A percentile compares a stretch with the other conserved stretches of the same genome.
phyloP scores from a whole-genome alignment of 805 yeast species.

The Nakazawaea populi region DNA sequence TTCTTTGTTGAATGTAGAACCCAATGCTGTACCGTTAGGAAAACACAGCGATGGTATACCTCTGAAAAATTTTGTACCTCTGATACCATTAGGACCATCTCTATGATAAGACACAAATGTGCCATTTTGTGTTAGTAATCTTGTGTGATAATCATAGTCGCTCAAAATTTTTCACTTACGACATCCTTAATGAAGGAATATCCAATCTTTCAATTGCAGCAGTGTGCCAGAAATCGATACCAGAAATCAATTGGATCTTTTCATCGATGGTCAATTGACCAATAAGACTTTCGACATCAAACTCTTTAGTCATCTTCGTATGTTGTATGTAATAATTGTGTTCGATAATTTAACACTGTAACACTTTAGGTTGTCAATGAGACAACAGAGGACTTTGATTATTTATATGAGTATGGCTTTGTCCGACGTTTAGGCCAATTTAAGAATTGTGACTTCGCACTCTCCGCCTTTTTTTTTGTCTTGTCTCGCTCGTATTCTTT shows the following conservation, averaged over 20 bases:
- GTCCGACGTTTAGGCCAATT: neutral
- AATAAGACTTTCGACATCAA: conserved; percentile 14
- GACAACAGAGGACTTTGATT: too few relatives aligned
- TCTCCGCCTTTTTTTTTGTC: neutral
- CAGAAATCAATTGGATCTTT: conserved; percentile 26
- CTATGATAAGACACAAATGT: neutral
- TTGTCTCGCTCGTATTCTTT: too few relatives aligned
- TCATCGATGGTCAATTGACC: conserved; percentile 22
- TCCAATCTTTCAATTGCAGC: conserved; percentile 25
- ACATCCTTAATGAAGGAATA: conserved; percentile 40
- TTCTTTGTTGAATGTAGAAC: conserved; percentile 48
- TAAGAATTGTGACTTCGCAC: neutral
- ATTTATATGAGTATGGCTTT: too few relatives aligned
- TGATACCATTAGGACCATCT: conserved; percentile 63
- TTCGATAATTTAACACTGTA: neutral
- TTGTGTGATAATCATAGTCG: too few relatives aligned
- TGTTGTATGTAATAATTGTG: neutral
- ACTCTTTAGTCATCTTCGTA: conserved; percentile 2
- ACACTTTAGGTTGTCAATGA: too few relatives aligned
- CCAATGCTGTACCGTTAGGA: conserved; percentile 58
- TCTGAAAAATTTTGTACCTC: conserved; percentile 51
- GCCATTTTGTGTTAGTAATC: too few relatives aligned
- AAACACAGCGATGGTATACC: conserved; percentile 51
- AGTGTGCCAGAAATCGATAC: conserved; percentile 36
- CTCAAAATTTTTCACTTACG: conserved; percentile 10